Evolutionary conservation across 495 filamentous ascomycete genomes (phyloP), one percentile per base, ranked within the genome.

Genomic region (Cairneyella variabilis): DNA sequence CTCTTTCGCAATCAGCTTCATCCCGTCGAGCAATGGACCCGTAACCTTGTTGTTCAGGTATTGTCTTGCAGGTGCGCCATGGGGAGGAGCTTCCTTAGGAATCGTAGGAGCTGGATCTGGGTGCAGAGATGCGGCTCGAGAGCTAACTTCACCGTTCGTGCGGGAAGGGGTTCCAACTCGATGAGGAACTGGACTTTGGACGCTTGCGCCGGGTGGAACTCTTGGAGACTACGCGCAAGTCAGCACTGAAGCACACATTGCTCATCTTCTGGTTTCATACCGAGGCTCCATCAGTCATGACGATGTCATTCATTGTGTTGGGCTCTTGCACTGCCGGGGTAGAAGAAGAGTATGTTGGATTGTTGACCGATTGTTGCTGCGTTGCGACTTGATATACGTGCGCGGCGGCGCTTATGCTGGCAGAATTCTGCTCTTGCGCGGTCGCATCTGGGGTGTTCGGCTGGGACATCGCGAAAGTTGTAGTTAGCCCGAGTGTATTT

Each of bases 31-130:
- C 56, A 98, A 64, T 48, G 84, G 80, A 7, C 84, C 86, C 14
- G 91, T 92, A 49, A 98, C 82, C 64, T 90, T 91, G 64, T 83
- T 76, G 61, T 97, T 97, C 66, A 98, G 71, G 69, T 96, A 98
- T 54, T 88, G 83, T 27, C 93, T 79, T 2, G 89, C 87, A 3
- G 91, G 89, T 1, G 89, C 89, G 36, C 93, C 93, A 60, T 96
- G 90, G 1, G 78, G 69, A 2, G 68, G 75, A 10, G 82, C 71
- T 65, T 80, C 69, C 57, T 72, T 52, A 18, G 79, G 76, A 61
- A 81, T 71, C 30, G 74, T 64, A 18, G 69, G 49, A 59, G 66
- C 61, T 5, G 70, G 62, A 48, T 75, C 77, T 17, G 74, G 77
- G 46, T 79, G 75, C 41, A 69, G 71, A 11, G 77, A 78, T n/a